Conservation (phyloP, 164 flowering plant genomes). For the Taxillus chinensis region DNA sequence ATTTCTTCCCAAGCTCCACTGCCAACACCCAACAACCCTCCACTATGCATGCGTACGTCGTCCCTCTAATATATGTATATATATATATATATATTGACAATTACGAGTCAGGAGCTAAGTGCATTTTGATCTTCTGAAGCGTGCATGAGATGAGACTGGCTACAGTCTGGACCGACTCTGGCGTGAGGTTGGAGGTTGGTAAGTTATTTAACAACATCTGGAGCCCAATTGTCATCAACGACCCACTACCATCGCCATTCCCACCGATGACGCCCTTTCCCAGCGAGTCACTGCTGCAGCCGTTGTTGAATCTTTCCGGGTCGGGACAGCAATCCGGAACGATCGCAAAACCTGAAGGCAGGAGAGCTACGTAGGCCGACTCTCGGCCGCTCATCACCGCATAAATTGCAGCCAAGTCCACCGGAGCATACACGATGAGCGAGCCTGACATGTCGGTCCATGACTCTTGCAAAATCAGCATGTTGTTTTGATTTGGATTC, state of each 20-base stretch:
- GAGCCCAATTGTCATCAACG: conserved; percentile 40
- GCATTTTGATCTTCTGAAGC: conserved; percentile 31
- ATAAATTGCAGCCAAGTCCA: conserved; percentile 23
- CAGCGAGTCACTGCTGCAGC: not conserved
- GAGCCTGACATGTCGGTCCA: conserved; percentile 36
- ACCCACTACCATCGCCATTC: conserved; percentile 14
- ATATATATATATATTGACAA: too few relatives aligned
- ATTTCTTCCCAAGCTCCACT: too few relatives aligned
- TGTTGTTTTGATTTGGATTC: conserved; percentile 20
- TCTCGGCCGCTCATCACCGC: conserved; percentile 45
- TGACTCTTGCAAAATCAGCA: conserved; percentile 49
- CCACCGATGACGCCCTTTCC: conserved; percentile 5
- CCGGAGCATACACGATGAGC: conserved; percentile 40
- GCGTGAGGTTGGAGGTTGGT: conserved; percentile 31
- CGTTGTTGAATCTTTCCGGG: not conserved
- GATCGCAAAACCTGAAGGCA: conserved; percentile 58
- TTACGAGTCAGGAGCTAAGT: too few relatives aligned
- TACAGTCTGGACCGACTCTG: conserved; percentile 42
- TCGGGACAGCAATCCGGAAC: conserved; percentile 22
- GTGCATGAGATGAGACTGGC: conserved; percentile 38
- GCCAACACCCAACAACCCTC: too few relatives aligned
- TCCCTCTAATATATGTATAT: too few relatives aligned
- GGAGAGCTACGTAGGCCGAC: conserved; percentile 29
- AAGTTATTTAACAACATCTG: conserved; percentile 36
- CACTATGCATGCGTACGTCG: too few relatives aligned